Conservation (phyloP, 139 green algal genomes). For the Picochlorum sp. region DNA sequence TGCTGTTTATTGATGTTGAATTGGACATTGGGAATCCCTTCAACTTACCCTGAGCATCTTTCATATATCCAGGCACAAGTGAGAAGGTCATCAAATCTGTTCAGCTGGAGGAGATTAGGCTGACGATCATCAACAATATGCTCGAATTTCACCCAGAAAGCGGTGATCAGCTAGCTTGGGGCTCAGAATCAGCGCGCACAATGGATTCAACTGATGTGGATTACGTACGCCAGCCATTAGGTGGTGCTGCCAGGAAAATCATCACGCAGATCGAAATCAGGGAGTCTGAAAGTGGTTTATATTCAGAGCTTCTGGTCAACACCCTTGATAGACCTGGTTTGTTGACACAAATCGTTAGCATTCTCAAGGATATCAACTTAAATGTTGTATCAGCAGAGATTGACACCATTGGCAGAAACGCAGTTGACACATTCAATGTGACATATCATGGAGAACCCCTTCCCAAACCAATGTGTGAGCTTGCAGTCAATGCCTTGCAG, state of each 20-base stretch:
- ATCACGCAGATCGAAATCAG: conserved; percentile 34
- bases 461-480: conserved; percentile 61
- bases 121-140: conserved; percentile 82
- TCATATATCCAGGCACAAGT: no score
- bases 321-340: conserved; percentile 61
- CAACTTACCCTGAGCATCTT: not conserved
- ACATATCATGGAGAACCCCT: conserved; percentile 89
- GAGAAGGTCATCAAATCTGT: conserved; percentile 80
- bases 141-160: conserved; percentile 73
- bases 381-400: conserved; percentile 92
- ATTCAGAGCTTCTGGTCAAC: conserved; percentile 39
- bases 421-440: conserved; percentile 77
- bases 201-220: conserved; percentile 13
- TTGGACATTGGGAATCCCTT: not conserved
- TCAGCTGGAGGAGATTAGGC: conserved; percentile 78
- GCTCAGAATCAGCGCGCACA: not conserved
- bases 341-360: conserved; percentile 53
- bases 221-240: conserved; percentile 12
- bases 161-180: conserved; percentile 26
- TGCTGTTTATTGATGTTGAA: not conserved
- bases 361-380: conserved; percentile 88
- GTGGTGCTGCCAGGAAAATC: conserved; percentile 16
- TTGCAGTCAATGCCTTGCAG: conserved; percentile 82
- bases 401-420: conserved; percentile 36
- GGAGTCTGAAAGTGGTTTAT: conserved; percentile 8